A percentile compares a stretch with the other conserved stretches of the same genome.
These are phyloP conservation scores for Blastocladiella emersonii DNA, from an alignment of 371 early-diverging fungal genomes.

Conservation along the genomic window DNA sequence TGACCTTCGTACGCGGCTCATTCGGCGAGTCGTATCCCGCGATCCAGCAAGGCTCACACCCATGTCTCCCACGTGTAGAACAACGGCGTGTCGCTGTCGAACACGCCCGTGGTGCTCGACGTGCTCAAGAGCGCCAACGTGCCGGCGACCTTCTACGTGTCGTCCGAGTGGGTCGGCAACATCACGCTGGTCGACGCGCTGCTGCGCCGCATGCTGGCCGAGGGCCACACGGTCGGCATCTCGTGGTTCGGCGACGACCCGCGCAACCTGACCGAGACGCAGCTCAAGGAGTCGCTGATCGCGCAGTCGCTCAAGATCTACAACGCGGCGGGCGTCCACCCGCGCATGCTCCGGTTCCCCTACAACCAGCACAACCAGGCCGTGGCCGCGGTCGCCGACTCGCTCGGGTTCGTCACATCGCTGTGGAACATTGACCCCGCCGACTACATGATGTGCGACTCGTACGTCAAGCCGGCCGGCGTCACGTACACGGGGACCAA, in stretches of 20 bases:
- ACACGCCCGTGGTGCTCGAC: slow-evolving; percentile 14
- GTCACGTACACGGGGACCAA: not conserved
- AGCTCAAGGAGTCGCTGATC: not conserved
- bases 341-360: not conserved
- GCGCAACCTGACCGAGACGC: not conserved
- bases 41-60: not conserved
- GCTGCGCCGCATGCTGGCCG: slow-evolving; percentile 1
- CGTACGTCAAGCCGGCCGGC: no score
- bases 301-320: not conserved
- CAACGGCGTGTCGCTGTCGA: not conserved
- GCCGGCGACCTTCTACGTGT: slow-evolving; percentile 20
- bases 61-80: not conserved
- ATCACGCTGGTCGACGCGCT: not conserved
- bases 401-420: not conserved
- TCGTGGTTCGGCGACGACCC: not conserved
- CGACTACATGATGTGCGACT: not conserved
- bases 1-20: slow-evolving; percentile 7
- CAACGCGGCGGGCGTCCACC: not conserved
- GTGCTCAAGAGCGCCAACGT: slow-evolving; percentile 16
- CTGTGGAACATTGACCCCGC: slow-evolving; percentile 3
- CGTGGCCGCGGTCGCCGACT: not conserved
- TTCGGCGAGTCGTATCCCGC: slow-evolving; percentile 2
- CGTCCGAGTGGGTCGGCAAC: slow-evolving; percentile 9
- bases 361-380: not conserved
- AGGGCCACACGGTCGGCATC: slow-evolving; percentile 4